phyloP scores from a whole-genome alignment of 331 rosid species.

The Phaseolus coccineus region DNA sequence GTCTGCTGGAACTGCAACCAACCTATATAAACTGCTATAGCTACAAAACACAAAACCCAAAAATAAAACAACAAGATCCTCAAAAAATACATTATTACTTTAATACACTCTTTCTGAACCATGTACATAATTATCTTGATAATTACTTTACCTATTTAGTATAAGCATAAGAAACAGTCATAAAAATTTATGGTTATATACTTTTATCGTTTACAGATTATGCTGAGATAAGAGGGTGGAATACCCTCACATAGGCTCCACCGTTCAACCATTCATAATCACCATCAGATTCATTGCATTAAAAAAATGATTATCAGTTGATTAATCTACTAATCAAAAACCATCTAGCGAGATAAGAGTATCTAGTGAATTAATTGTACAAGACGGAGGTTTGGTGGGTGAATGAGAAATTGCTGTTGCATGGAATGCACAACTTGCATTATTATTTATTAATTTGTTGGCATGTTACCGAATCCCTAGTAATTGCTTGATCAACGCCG shows the following conservation, averaged over 20 bases:
- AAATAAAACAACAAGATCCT: background rate
- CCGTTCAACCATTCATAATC: too few relatives aligned
- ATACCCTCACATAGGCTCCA: too few relatives aligned
- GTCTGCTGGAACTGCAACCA: slow-evolving; percentile 37
- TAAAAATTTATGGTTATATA: background rate
- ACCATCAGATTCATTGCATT: too few relatives aligned
- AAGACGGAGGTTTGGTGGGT: slow-evolving; percentile 19
- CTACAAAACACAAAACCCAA: background rate
- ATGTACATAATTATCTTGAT: too few relatives aligned
- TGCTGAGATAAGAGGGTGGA: background rate
- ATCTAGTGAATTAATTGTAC: too few relatives aligned
- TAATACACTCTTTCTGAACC: too few relatives aligned
- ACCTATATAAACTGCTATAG: slow-evolving; percentile 17
- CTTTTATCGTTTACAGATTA: background rate
- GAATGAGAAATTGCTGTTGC: slow-evolving; percentile 28
- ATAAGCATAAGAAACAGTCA: background rate
- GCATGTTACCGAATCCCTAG: slow-evolving; percentile 26
- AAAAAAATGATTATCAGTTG: too few relatives aligned
- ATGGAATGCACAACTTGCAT: background rate
- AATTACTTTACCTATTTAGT: background rate
- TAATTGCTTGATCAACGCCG: slow-evolving; percentile 6
- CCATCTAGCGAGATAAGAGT: too few relatives aligned
- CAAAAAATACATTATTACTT: background rate
- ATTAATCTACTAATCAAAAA: too few relatives aligned
- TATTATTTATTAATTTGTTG: background rate